A percentile compares a stretch with the other conserved stretches of the same genome.
phyloP scores from a whole-genome alignment of 441 rosid species.

The Populus trichocarpa region DNA sequence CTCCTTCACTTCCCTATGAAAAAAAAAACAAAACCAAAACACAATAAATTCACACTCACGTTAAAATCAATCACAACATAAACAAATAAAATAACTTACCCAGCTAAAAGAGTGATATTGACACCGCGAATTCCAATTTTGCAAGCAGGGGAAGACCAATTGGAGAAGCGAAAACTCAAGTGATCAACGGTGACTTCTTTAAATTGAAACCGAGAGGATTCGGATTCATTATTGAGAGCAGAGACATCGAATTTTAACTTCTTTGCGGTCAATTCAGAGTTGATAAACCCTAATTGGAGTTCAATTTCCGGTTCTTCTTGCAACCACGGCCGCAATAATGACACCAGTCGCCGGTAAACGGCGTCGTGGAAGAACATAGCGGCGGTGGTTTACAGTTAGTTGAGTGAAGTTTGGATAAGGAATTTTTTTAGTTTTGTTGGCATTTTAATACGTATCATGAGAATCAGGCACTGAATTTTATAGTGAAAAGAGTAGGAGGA shows the following conservation, averaged over 20 bases:
- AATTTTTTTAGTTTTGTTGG: conserved; percentile 6
- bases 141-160: conserved; percentile 74
- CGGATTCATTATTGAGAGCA: conserved; percentile 35
- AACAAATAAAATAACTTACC: conserved; percentile 36
- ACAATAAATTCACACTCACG: not conserved
- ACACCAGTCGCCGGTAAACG: conserved; percentile 49
- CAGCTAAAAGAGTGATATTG: conserved; percentile 42
- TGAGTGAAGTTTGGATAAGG: conserved; percentile 19
- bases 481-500: not conserved
- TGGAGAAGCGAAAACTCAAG: conserved; percentile 51
- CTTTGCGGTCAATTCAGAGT: conserved; percentile 40
- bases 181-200: conserved; percentile 51
- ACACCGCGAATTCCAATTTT: conserved; percentile 60
- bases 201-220: conserved; percentile 34
- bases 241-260: conserved; percentile 50
- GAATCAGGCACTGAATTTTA: not conserved
- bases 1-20: conserved; percentile 35
- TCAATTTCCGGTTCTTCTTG: conserved; percentile 61
- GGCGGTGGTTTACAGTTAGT: conserved; percentile 8
- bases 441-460: conserved; percentile 17
- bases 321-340: conserved; percentile 69
- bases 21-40: conserved; percentile 11
- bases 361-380: conserved; percentile 44
- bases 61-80: not conserved
- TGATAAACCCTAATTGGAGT: conserved; percentile 55